A percentile compares a stretch with the other conserved stretches of the same genome.
Conservation (phyloP, 805 yeast species). For the Cephaloascus albidus region DNA sequence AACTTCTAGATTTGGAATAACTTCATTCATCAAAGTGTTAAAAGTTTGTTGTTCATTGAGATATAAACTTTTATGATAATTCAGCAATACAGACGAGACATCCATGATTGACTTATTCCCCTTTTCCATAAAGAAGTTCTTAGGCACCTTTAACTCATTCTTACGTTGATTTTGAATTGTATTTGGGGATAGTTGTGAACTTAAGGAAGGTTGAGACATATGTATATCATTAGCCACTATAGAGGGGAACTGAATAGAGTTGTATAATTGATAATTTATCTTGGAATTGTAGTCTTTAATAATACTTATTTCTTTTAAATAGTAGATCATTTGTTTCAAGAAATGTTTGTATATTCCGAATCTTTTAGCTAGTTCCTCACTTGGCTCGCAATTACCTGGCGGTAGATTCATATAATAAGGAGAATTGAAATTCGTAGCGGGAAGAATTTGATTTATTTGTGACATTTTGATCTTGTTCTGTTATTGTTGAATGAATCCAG, state of each 20-base stretch:
- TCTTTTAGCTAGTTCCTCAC: conserved; percentile 43
- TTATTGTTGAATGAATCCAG: too few relatives aligned
- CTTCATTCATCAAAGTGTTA: conserved; percentile 36
- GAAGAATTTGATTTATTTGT: conserved; percentile 10
- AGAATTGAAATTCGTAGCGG: conserved; percentile 20
- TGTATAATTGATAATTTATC: conserved; percentile 43
- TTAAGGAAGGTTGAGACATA: not conserved
- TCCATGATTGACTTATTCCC: conserved; percentile 19
- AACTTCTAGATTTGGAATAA: conserved; percentile 48
- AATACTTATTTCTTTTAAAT: conserved; percentile 39
- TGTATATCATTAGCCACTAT: conserved; percentile 14
- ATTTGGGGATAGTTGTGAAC: not conserved
- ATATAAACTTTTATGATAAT: conserved; percentile 17
- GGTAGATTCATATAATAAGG: conserved; percentile 33
- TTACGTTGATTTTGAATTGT: not conserved
- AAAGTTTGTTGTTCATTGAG: conserved; percentile 41
- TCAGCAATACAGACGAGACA: conserved; percentile 17
- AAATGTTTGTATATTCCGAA: conserved; percentile 51
- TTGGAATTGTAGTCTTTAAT: conserved; percentile 42
- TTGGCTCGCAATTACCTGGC: conserved; percentile 25
- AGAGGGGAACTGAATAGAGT: conserved; percentile 38
- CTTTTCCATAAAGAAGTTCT: not conserved
- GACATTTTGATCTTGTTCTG: too few relatives aligned
- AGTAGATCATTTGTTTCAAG: conserved; percentile 41
- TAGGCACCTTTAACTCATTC: not conserved